A percentile compares a stretch with the other conserved stretches of the same genome.
Evolutionary conservation across 1,139 yeast genomes (phyloP).

Genomic region (Saccharomycopsis hybrid): DNA sequence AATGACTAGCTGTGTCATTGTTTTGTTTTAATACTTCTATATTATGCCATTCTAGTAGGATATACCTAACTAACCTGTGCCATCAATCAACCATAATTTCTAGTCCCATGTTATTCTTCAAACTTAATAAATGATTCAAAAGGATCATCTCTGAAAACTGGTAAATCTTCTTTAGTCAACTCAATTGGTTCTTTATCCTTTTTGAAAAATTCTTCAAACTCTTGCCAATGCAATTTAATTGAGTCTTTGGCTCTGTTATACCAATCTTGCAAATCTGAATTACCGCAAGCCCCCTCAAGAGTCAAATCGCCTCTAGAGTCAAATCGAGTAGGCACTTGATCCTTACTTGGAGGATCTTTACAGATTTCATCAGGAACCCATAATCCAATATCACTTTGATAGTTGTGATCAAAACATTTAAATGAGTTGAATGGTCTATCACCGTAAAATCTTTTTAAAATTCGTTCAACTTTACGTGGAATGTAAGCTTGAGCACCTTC

Average conservation of each 20-base stretch:
- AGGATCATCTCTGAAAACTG: slow-evolving; percentile 23
- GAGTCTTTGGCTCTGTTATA: slow-evolving; percentile 22
- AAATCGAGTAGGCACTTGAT: slow-evolving; percentile 27
- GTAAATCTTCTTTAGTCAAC: slow-evolving; percentile 22
- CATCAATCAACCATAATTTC: slow-evolving; percentile 8
- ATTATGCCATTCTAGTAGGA: too few relatives aligned
- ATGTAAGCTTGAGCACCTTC: slow-evolving; percentile 54
- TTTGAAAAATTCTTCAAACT: slow-evolving; percentile 22
- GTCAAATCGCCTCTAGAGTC: slow-evolving; percentile 26
- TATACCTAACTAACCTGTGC: too few relatives aligned
- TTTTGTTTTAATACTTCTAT: too few relatives aligned
- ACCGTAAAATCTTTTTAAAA: slow-evolving; percentile 40
- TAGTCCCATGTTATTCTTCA: slow-evolving; percentile 14
- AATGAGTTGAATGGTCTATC: slow-evolving; percentile 16
- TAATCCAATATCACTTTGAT: slow-evolving; percentile 36
- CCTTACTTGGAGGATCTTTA: slow-evolving; percentile 25
- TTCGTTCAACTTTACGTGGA: slow-evolving; percentile 43
- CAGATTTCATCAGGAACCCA: slow-evolving; percentile 41
- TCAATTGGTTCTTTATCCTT: slow-evolving; percentile 21
- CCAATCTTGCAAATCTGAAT: slow-evolving; percentile 23
- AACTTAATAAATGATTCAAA: slow-evolving; percentile 16
- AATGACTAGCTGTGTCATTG: too few relatives aligned
- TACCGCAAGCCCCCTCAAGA: slow-evolving; percentile 27
- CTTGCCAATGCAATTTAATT: slow-evolving; percentile 24
- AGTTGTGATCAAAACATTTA: slow-evolving; percentile 27